These are phyloP conservation scores for Bothriochloa decipiens DNA, from an alignment of 176 grass and related monocot genomes.

Conservation along the genomic window DNA sequence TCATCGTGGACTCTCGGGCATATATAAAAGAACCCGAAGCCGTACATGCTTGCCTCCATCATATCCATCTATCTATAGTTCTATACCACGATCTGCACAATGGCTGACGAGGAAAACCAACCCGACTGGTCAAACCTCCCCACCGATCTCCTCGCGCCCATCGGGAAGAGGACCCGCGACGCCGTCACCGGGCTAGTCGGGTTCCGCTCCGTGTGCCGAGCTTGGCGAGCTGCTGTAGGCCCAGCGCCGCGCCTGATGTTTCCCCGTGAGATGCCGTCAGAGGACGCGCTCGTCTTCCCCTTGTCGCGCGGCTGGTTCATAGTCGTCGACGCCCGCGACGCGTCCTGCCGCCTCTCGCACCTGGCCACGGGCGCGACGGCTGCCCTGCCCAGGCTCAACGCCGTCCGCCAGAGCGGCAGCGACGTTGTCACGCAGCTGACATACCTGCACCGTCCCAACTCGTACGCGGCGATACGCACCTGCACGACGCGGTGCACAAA, in stretches of 20 bases:
- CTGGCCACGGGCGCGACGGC: constrained; percentile 13
- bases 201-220: constrained; percentile 20
- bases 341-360: constrained; percentile 29
- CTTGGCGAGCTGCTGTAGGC: not conserved
- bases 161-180: not conserved
- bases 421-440: not conserved
- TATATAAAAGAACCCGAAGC: not conserved
- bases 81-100: too few relatives aligned
- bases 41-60: too few relatives aligned
- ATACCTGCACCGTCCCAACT: not conserved
- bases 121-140: too few relatives aligned
- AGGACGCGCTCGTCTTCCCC: constrained; percentile 20
- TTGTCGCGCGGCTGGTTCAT: constrained; percentile 12
- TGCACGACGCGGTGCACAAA: rapidly evolving
- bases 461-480: not conserved
- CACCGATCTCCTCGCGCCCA: not conserved
- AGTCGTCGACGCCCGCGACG: not conserved
- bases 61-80: too few relatives aligned
- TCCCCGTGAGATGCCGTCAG: not conserved
- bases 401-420: not conserved
- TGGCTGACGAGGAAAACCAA: too few relatives aligned
- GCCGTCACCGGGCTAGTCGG: not conserved
- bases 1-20: constrained; percentile 93
- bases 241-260: constrained; percentile 17
- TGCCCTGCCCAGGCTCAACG: constrained; percentile 23